Conservation (phyloP, 139 green algal genomes). For the Mesostigma viride region DNA sequence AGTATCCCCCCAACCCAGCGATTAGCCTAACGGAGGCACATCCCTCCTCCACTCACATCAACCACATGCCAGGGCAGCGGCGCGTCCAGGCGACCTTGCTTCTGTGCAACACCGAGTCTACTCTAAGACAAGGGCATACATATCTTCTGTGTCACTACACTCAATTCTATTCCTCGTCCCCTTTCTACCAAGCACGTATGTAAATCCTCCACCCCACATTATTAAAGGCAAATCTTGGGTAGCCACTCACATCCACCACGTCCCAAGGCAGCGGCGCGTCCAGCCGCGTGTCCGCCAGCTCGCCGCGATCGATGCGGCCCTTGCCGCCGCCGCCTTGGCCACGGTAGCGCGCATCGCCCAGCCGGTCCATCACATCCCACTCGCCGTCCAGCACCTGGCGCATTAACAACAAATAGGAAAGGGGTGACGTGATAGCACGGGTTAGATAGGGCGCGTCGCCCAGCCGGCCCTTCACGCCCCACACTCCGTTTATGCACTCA, state of each 20-base stretch:
- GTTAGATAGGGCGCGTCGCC: slow-evolving; percentile 44
- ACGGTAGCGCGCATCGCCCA: slow-evolving; percentile 50
- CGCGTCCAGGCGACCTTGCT: too few species aligned
- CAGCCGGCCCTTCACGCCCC: slow-evolving; percentile 58
- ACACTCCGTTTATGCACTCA: slow-evolving; percentile 48
- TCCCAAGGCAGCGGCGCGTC: slow-evolving; percentile 62
- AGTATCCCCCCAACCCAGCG: too few species aligned
- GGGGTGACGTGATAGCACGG: not conserved
- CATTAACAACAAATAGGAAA: not conserved
- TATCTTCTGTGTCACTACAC: too few species aligned
- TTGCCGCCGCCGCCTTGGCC: slow-evolving; percentile 46
- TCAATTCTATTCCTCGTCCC: too few species aligned
- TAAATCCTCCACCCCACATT: not conserved
- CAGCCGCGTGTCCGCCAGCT: slow-evolving; percentile 46
- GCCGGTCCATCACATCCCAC: slow-evolving; percentile 60
- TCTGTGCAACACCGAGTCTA: too few species aligned
- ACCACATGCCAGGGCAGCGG: too few species aligned
- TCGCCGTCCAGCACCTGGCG: slow-evolving; percentile 44
- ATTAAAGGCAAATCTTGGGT: not conserved
- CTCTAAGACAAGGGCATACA: too few species aligned
- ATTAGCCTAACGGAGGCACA: too few species aligned
- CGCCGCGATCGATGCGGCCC: slow-evolving; percentile 51
- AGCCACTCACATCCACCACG: slow-evolving; percentile 49
- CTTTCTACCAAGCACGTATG: too few species aligned
- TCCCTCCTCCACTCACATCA: too few species aligned